Conservation (phyloP, 805 yeast genomes). For the Kluyveromyces wickerhamii region DNA sequence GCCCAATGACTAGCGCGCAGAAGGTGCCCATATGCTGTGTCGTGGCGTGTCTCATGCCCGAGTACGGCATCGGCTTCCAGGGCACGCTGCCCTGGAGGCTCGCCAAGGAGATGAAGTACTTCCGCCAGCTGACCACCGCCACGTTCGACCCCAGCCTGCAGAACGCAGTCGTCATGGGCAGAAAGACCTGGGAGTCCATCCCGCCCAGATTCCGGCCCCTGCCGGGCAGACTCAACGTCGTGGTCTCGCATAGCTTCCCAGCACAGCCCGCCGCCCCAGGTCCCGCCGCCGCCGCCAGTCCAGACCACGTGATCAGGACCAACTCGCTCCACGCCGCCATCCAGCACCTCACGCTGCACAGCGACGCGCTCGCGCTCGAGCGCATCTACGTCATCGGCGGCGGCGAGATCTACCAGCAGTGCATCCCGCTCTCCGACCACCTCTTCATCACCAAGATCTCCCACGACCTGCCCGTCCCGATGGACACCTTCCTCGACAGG, state of each 20-base stretch:
- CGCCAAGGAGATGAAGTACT: conserved; percentile 76
- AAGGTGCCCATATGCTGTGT: conserved; percentile 47
- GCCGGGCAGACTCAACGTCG: conserved; percentile 63
- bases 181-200: conserved; percentile 93
- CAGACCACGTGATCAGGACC: conserved; percentile 27
- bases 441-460: conserved; percentile 64
- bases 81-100: conserved; percentile 87
- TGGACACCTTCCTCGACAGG: conserved; percentile 65
- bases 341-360: conserved; percentile 16
- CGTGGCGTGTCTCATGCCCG: conserved; percentile 81
- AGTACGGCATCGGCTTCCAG: conserved; percentile 73
- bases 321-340: conserved; percentile 40
- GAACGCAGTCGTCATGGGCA: conserved; percentile 91
- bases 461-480: conserved; percentile 30
- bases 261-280: conserved; percentile 3
- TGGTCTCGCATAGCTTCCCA: conserved; percentile 47
- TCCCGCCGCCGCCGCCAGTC: conserved; percentile 5
- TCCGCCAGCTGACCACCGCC: conserved; percentile 60
- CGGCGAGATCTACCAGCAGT: conserved; percentile 68
- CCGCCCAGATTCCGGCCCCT: conserved; percentile 81
- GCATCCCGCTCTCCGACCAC: conserved; percentile 40
- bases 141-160: conserved; percentile 29
- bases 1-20: too few relatives aligned
- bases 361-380: conserved; percentile 32
- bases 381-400: conserved; percentile 87